Conservation (phyloP, 1,284 basidiomycete genomes). For the Singerocomus inundabilis region DNA sequence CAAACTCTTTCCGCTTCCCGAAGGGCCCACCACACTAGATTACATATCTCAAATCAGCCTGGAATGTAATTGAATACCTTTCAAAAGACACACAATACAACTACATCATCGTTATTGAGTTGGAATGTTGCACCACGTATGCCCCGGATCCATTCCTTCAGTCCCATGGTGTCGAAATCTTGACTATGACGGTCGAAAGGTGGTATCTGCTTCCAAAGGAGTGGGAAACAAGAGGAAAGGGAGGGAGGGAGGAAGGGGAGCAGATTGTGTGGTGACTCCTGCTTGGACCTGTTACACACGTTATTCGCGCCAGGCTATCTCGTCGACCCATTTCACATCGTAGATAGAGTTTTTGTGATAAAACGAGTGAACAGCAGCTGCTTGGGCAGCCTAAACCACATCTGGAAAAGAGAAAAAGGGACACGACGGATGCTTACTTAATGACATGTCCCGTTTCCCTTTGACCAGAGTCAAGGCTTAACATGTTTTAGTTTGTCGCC, state of each 20-base stretch:
- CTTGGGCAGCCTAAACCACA: no score
- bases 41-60: constrained; percentile 6
- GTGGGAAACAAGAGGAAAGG: background rate
- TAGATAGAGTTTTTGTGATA: no score
- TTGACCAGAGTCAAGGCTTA: no score
- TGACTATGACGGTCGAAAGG: background rate
- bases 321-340: background rate
- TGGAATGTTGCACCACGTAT: background rate
- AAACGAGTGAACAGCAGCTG: no score
- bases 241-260: background rate
- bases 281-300: constrained; percentile 4
- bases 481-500: no score
- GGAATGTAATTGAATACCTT: background rate
- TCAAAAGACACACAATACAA: constrained; percentile 20
- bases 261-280: background rate
- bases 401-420: no score
- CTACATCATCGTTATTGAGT: constrained; percentile 15
- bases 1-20: constrained; percentile 18
- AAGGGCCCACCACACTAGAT: constrained; percentile 21
- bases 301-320: background rate
- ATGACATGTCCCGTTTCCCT: no score
- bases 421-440: no score
- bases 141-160: background rate
- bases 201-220: background rate
- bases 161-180: background rate